phyloP scores from a whole-genome alignment of 2,329 filamentous ascomycete species.

The Venturia effusa region DNA sequence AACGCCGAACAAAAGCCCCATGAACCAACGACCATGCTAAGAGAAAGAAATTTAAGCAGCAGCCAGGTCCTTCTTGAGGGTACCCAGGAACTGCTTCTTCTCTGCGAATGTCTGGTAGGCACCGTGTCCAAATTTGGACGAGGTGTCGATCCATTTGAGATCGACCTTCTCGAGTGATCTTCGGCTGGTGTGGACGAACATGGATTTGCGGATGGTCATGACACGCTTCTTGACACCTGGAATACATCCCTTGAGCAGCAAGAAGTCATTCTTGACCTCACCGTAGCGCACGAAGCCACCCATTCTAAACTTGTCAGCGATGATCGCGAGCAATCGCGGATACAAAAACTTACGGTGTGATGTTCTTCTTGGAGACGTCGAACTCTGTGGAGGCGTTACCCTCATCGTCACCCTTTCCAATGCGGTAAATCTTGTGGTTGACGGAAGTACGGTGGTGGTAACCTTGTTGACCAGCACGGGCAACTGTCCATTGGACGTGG shows the following conservation, averaged over 20 bases:
- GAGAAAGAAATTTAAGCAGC: slow-evolving; percentile 6
- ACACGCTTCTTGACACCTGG: slow-evolving; percentile 99
- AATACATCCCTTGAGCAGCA: slow-evolving; percentile 95
- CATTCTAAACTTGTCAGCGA: slow-evolving; percentile 51
- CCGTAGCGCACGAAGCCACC: slow-evolving; percentile 99
- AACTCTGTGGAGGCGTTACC: slow-evolving; percentile 89
- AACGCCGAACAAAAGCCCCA: neutral
- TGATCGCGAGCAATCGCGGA: neutral
- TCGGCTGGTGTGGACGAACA: slow-evolving; percentile 94
- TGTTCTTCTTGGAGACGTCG: slow-evolving; percentile 98
- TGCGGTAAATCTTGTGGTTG: slow-evolving; percentile 99
- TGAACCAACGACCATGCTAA: neutral
- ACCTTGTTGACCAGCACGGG: slow-evolving; percentile 98
- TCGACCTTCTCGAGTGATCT: slow-evolving; percentile 97
- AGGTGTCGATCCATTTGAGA: slow-evolving; percentile 99
- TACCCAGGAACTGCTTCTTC: slow-evolving; percentile 96
- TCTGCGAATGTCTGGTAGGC: slow-evolving; percentile 97
- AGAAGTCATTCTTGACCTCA: slow-evolving; percentile 98
- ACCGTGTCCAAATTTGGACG: slow-evolving; percentile 99
- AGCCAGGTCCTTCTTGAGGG: slow-evolving; percentile 92
- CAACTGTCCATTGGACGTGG: slow-evolving; percentile 99
- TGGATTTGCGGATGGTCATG: slow-evolving; percentile 97
- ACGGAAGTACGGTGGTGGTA: slow-evolving; percentile 99
- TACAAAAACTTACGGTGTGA: slow-evolving; percentile 77
- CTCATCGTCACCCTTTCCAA: slow-evolving; percentile 85